Base-by-base conservation (phyloP, 1,284 basidiomycete genomes). In the Cutaneotrichosporon cyanovorans region DNA sequence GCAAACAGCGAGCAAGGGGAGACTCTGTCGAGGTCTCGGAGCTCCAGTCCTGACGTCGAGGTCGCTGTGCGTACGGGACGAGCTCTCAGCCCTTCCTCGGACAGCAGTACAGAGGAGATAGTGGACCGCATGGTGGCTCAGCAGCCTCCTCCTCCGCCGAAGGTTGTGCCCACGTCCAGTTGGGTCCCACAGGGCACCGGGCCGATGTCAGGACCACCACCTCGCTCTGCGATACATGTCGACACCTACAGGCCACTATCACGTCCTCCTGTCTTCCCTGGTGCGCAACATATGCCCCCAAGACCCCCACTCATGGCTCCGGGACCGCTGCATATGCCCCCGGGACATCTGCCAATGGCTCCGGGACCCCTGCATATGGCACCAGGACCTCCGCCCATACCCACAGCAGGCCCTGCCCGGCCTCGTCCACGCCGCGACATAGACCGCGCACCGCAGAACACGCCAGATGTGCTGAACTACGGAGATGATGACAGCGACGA, bases 11-110 rank as follows among this genome's bases (percentile, higher is more conserved):
- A 32, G 21, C 20, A 11, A 28, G 18, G 19, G 20, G 34, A 19
- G 19, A 36, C 23, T 37, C 42, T 4, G 28, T 33, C 16, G 15
- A 35, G 22, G 22, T 42, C 42, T 4, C 45, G 42, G 14, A 45
- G 25, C 28, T 50, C 58, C 5, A 57, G 55, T 28, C 53, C 58
- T 4, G 61, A 62, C 9, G 42, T 64, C 18, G 56, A 58, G n/a
- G 50, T 59, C 2, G 37, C 55, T 4, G 43, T 61, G 9, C 40
- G 42, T 14, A 58, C 41, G 23, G 21, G 36, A 10, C 36, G 41
- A 32, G 35, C 40, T 0, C 28, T 33, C 11, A 45, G 43, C 20
- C 37, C 28, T 1, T 39, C 46, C 15, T 62, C 62, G 2, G 55
- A 61, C 19, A 53, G 52, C 38, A 60, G 58, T 5, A 51, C 51